A percentile compares a stretch with the other conserved stretches of the same genome.
Conservation (phyloP, 2,329 filamentous ascomycete species). For the Penicillium occitanis region DNA sequence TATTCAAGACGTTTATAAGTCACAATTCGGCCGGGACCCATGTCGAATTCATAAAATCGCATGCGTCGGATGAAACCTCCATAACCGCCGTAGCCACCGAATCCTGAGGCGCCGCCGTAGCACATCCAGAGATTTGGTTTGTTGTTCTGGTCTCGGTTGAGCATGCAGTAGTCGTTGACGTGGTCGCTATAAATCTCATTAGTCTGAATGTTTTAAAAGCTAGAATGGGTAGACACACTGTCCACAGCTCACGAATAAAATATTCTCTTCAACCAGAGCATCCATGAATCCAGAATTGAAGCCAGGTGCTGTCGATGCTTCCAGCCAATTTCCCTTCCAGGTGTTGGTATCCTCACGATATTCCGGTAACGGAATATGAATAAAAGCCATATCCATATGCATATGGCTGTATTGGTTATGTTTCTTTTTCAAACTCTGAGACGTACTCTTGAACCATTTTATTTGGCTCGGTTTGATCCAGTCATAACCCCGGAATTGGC, state of each 20-base stretch:
- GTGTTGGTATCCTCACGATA: conserved; percentile 63
- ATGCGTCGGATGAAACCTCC: conserved; percentile 79
- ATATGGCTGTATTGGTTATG: conserved; percentile 85
- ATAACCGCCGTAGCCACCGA: conserved; percentile 94
- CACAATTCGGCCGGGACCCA: conserved; percentile 80
- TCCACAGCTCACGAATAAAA: conserved; percentile 85
- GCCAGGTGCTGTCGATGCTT: conserved; percentile 79
- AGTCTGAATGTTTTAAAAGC: background rate
- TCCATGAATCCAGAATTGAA: conserved; percentile 94
- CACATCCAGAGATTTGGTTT: conserved; percentile 91
- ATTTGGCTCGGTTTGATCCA: conserved; percentile 96
- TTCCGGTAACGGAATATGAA: conserved; percentile 94
- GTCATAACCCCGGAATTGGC: conserved; percentile 87
- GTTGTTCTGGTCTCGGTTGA: conserved; percentile 57
- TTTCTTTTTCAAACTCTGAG: conserved; percentile 68
- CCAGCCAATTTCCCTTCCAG: conserved; percentile 71
- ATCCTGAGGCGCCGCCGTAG: conserved; percentile 87
- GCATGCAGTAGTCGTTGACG: conserved; percentile 91
- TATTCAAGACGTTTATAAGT: conserved; percentile 90
- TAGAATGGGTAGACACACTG: conserved; percentile 60
- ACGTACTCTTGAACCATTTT: conserved; percentile 85
- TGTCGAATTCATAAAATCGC: conserved; percentile 88
- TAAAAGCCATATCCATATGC: conserved; percentile 94
- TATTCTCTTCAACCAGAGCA: conserved; percentile 78
- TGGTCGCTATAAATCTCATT: conserved; percentile 65